Base-by-base conservation (phyloP, 2,329 filamentous ascomycete species). In the Pseudogymnoascus sp. region DNA sequence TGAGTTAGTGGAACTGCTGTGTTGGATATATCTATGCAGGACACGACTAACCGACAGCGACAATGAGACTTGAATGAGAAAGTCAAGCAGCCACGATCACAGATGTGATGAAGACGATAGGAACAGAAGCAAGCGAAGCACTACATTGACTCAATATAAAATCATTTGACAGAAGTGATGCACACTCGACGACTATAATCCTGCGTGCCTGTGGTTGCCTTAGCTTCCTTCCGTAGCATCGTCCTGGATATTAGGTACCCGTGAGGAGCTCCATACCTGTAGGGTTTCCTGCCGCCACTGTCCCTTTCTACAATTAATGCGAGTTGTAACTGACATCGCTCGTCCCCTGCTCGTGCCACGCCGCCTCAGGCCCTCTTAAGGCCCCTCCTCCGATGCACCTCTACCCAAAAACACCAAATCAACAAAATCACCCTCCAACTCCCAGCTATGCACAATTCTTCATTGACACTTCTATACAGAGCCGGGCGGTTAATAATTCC, bases 401-500 rank as follows among this genome's bases (percentile, higher is more conserved):
- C 50, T 56, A 33, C 28, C 46, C 16, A 6, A 56, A 50, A 56
- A 56, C 50, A 56, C 28, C 28, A 56, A 56, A 33, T 33, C 50
- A 33, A 56, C 50, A 56, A 56, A 56, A 35, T 28, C 50, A 33
- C 50, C 50, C 16, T 33, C 50, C 50, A 56, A 56, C 50, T 56
- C 50, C 50, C 16, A 56, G 50, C 50, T 56, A 56, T 56, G 50
- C 50, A 35, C 50, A 56, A 56, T 35, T 56, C 28, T 56, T 19
- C 10, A 56, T 33, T 33, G 50, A 56, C n/a, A 56, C n/a, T 56
- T 35, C 50, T 56, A 33, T 56, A 56, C 50, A 56, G 28, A 56
- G 50, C 16, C n/a, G n/a, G 50, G 16, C 28, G 28, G 50, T 56
- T 56, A 56, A 56, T 56, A 56, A 56, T 56, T 33, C 28, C 50